A percentile compares a stretch with the other conserved stretches of the same genome.
phyloP scores from a whole-genome alignment of 805 yeast genomes.

The Saccharomycopsis sp. region DNA sequence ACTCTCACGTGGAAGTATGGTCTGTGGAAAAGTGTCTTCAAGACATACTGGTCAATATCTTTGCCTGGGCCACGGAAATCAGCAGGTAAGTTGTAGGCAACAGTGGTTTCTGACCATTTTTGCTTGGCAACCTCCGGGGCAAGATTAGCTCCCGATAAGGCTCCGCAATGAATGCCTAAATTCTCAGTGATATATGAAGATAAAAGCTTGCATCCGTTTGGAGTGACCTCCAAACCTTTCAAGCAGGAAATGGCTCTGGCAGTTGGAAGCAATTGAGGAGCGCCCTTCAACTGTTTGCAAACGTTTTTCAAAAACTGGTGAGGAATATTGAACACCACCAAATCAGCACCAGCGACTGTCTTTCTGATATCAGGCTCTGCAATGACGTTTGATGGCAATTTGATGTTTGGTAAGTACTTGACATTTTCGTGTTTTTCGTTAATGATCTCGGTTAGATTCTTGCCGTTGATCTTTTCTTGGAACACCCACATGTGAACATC shows the following conservation, averaged over 20 bases:
- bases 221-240: conserved; percentile 87
- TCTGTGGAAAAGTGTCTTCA: conserved; percentile 88
- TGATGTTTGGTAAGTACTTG: conserved; percentile 84
- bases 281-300: conserved; percentile 67
- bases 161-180: conserved; percentile 90
- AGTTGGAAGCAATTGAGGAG: conserved; percentile 46
- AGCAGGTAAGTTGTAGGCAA: conserved; percentile 74
- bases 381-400: conserved; percentile 74
- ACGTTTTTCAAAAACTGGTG: conserved; percentile 88
- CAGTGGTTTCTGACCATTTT: conserved; percentile 96
- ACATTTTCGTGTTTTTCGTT: conserved; percentile 90
- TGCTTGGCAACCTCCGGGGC: conserved; percentile 96
- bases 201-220: conserved; percentile 77
- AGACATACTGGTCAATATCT: conserved; percentile 64
- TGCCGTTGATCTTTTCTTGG: conserved; percentile 75
- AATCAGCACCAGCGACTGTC: conserved; percentile 75
- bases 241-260: conserved; percentile 91
- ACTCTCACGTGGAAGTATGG: conserved; percentile 97
- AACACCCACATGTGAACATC: conserved; percentile 95
- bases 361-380: conserved; percentile 82
- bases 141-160: conserved; percentile 91
- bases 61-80: conserved; percentile 62
- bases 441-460: conserved; percentile 82
- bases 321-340: conserved; percentile 89
- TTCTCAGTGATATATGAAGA: conserved; percentile 73